Percentiles rank a stretch among this genome's conserved stretches.
phyloP scores from a whole-genome alignment of 108 stramenopile species.

The Nitzschia sp. region DNA sequence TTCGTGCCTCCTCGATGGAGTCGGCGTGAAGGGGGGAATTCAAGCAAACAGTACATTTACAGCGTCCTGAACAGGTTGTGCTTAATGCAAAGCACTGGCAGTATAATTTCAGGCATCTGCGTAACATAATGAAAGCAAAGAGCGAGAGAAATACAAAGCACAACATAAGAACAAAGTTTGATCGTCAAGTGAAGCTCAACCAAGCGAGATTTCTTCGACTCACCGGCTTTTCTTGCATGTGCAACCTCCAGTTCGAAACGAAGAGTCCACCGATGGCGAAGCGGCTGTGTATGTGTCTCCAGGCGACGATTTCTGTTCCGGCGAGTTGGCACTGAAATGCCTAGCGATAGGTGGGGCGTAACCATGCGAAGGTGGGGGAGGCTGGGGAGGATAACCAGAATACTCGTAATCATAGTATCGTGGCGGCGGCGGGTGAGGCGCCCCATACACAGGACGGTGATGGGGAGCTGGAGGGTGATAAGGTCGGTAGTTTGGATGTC shows the following conservation, averaged over 20 bases:
- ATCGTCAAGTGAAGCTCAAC: too few species aligned
- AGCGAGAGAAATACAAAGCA: too few species aligned
- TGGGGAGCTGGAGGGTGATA: conserved; percentile 3
- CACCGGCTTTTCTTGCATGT: conserved; percentile 47
- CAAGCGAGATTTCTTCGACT: conserved; percentile 9
- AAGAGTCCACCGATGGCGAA: conserved; percentile 3
- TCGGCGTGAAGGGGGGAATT: conserved; percentile 63
- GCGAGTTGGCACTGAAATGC: not conserved
- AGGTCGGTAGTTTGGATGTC: not conserved
- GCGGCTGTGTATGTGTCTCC: not conserved
- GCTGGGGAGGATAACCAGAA: conserved; percentile 7
- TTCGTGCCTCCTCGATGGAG: conserved; percentile 53
- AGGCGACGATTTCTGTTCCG: conserved; percentile 6
- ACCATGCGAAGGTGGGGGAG: not conserved
- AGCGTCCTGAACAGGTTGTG: conserved; percentile 63
- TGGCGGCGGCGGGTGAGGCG: not conserved
- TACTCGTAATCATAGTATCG: conserved; percentile 12
- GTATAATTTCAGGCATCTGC: conserved; percentile 84
- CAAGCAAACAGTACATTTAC: conserved; percentile 70
- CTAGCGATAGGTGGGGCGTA: too few species aligned
- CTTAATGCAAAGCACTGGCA: conserved; percentile 87
- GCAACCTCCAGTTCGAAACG: conserved; percentile 22
- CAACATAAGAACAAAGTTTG: too few species aligned
- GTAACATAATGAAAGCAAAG: conserved; percentile 25
- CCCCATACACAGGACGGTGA: not conserved